A percentile compares a stretch with the other conserved stretches of the same genome.
Evolutionary conservation across 305 asterid species (phyloP).

Genomic region (Fraxinus ornus): DNA sequence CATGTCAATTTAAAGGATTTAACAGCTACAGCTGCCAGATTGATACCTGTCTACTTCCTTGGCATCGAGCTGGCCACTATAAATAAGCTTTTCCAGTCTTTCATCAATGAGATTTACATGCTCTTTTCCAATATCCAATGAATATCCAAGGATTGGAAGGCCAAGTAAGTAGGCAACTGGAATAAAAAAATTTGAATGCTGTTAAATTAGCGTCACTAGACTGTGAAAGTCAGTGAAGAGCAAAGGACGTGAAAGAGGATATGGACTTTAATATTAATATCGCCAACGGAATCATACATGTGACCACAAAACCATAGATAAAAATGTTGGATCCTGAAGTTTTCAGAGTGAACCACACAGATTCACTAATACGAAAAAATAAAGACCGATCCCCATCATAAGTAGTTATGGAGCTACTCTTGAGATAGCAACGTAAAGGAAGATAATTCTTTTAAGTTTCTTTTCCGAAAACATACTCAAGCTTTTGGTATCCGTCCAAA

Average conservation of each 20-base stretch:
- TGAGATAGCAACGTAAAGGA: neutral
- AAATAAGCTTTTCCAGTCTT: slow-evolving; percentile 79
- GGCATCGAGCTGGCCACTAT: slow-evolving; percentile 91
- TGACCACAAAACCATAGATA: neutral
- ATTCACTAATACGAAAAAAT: neutral
- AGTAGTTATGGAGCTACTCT: neutral
- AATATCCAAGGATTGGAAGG: slow-evolving; percentile 84
- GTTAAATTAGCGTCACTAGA: neutral
- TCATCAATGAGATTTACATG: slow-evolving; percentile 82
- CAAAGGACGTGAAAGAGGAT: neutral
- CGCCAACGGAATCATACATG: neutral
- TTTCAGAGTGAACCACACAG: neutral
- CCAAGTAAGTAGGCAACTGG: slow-evolving; percentile 86
- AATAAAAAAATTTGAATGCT: slow-evolving; percentile 5
- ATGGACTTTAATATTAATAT: neutral
- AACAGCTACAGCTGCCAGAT: slow-evolving; percentile 4
- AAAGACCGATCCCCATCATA: neutral
- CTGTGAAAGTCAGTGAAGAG: neutral
- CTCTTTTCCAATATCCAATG: slow-evolving; percentile 92
- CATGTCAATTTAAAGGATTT: neutral
- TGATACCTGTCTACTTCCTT: slow-evolving; percentile 88
- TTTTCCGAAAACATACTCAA: neutral
- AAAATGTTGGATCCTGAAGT: neutral
- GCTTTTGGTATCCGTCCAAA: neutral
- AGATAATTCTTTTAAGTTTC: neutral